Base-by-base conservation (phyloP, 2,329 filamentous ascomycete genomes). In the Colletotrichum cordylinicola region DNA sequence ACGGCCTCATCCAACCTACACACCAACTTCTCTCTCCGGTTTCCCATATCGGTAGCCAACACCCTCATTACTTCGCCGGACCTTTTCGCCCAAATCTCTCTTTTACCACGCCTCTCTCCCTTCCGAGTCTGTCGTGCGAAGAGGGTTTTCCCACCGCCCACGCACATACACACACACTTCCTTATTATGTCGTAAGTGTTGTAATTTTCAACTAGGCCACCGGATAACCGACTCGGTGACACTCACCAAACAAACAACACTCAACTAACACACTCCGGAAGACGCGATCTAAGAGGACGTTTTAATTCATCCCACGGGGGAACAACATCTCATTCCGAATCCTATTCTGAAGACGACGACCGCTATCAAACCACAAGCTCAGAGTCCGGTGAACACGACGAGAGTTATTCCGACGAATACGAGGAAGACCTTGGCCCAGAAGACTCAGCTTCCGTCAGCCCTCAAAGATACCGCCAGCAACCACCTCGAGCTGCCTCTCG, bases 381-480 rank as follows among this genome's bases (percentile, higher is more conserved):
- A 6, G 81, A 84, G 21, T 74, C 70, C 18, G 75, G 82, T 78
- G 79, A 81, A 35, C 67, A 69, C 6, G 79, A 77, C 70, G 78
- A 82, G 65, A 79, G 82, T 65, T 66, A 81, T n/a, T 82, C 77
- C 43, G 84, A 83, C 67, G 67, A 69, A 77, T 81, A 83, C 33
- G 84, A 83, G 74, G 82, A 83, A 43, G 88, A 90, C 4, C 91
- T 76, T 8, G 58, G 66, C 18, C 74, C 91, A 16, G 89, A 88
- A 39, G 91, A 93, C 80, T 92, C 91, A 9, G 91, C 91, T 21
- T 93, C 91, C 52, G 82, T 82, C 37, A 84, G 82, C 77, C 85
- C 82, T 80, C 84, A 83, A 37, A 80, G 80, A 77, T 79, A 81
- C 48, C 75, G 69, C 43, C 29, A 37, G 24, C 74, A 33, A 24